Conservation (phyloP, 1,284 basidiomycete genomes). For the Neolentinus lepideus region DNA sequence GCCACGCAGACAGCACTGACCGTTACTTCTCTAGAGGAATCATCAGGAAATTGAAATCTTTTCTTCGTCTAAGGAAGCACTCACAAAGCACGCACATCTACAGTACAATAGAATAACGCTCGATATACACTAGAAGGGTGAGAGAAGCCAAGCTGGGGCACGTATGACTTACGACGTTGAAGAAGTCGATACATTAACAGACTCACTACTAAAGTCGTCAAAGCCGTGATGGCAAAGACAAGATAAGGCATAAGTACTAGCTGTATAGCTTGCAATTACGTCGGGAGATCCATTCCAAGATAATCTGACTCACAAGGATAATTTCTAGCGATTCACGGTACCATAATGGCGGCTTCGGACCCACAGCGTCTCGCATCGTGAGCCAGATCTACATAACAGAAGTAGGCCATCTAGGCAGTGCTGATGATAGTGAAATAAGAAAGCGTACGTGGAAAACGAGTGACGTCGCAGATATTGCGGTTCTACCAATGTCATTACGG, state of each 20-base stretch:
- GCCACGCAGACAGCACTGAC: conserved; percentile 8
- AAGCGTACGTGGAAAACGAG: conserved; percentile 13
- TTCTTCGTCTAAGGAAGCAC: neutral
- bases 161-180: too few species aligned
- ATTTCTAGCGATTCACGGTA: neutral
- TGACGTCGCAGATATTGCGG: conserved; percentile 10
- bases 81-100: conserved; percentile 9
- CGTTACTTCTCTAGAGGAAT: neutral
- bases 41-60: neutral
- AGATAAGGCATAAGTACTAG: neutral
- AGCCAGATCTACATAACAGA: neutral
- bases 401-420: neutral
- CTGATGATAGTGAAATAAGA: neutral
- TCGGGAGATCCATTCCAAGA: neutral
- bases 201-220: neutral
- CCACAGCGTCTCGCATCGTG: neutral
- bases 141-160: conserved; percentile 8
- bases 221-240: neutral
- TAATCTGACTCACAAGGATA: neutral
- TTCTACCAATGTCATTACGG: conserved; percentile 3
- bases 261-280: neutral
- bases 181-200: conserved; percentile 7
- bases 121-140: conserved; percentile 10
- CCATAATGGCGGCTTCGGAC: neutral
- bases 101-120: conserved; percentile 12